Evolutionary conservation across 805 yeast species (phyloP), one percentile per base, ranked within the genome.

Genomic region (Wickerhamiella azyma): DNA sequence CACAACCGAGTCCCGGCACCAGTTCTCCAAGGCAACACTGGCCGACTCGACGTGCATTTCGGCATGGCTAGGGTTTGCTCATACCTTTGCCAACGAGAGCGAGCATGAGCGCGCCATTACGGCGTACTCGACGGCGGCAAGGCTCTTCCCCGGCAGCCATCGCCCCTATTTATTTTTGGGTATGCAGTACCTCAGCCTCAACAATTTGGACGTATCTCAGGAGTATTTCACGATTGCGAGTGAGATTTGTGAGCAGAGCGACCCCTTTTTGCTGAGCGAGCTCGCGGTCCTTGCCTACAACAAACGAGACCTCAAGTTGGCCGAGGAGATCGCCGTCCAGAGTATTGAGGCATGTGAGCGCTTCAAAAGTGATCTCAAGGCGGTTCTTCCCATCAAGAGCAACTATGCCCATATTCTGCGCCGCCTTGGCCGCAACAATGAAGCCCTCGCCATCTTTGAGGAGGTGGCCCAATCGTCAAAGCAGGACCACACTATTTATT

Each of bases 61-160:
- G 44, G 94, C 97, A 1, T 92, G 98, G 98, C 78, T 92, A 29
- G 98, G 96, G 2, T 92, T 92, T 66, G 97, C 97, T 1, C 97
- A 89, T 58, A 88, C 97, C 0, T 92, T 88, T 72, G 96, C 96
- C 0, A 80, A 84, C 2, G 98, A 92, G 61, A 94, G 96, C n/a
- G 99, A 92, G 63, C 96, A 92, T 61, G 99, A 92, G 61, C 97
- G 92, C 63, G 97, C 97, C 1, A 81, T 92, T 18, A 81, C 96
- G 47, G 97, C 97, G 0, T 92, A 88, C 63, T 88, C 97, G 1
- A 88, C 94, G 10, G 96, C 96, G 0, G 85, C 95, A 1, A 68
- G 96, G 50, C 70, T 88, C 37, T 92, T 92, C 57, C 71, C 65
- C 17, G 69, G 69, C 1, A 79, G 88, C 3, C 96, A 92, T 60